Percentiles rank a stretch among this genome's conserved stretches.
These are phyloP conservation scores for Loxodes magnus DNA, from an alignment of 73 alveolate species.

Conservation along the genomic window DNA sequence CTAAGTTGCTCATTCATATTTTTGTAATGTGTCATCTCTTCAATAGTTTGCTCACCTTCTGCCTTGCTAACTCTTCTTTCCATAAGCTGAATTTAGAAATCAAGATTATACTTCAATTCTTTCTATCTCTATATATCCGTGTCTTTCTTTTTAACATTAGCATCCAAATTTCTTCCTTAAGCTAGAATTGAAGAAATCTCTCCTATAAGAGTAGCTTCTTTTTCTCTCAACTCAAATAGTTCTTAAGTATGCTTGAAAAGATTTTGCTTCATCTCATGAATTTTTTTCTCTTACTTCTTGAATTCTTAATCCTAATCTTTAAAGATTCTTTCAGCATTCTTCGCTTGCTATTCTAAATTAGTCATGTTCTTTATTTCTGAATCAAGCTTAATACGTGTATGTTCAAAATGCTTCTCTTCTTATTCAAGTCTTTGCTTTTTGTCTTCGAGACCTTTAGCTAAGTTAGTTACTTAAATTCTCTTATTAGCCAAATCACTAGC, in stretches of 20 bases:
- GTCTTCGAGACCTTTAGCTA: conserved; percentile 41
- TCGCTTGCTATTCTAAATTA: conserved; percentile 54
- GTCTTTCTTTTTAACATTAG: conserved; percentile 84
- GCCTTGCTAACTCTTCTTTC: conserved; percentile 84
- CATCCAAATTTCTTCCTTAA: conserved; percentile 78
- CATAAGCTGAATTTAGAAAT: conserved; percentile 93
- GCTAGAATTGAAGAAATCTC: conserved; percentile 93
- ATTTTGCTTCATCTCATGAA: conserved; percentile 64
- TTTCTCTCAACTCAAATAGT: conserved; percentile 78
- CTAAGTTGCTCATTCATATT: neutral
- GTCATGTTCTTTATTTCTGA: conserved; percentile 54
- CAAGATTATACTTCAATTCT: conserved; percentile 87
- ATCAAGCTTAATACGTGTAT: conserved; percentile 52
- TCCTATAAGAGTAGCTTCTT: conserved; percentile 81
- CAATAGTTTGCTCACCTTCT: conserved; percentile 8
- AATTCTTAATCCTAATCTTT: conserved; percentile 42
- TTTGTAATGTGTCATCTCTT: conserved; percentile 1
- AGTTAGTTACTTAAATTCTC: conserved; percentile 27
- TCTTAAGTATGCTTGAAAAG: conserved; percentile 86
- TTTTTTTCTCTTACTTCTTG: conserved; percentile 76
- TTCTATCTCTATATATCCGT: conserved; percentile 84
- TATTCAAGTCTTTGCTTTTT: conserved; percentile 49
- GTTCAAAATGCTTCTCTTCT: conserved; percentile 41
- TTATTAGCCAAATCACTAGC: conserved; percentile 58
- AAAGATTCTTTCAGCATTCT: conserved; percentile 51